Percentiles rank a stretch among this genome's conserved stretches.
Evolutionary conservation across 306 rosid genomes (phyloP).

Genomic region (Prunus campanulata): DNA sequence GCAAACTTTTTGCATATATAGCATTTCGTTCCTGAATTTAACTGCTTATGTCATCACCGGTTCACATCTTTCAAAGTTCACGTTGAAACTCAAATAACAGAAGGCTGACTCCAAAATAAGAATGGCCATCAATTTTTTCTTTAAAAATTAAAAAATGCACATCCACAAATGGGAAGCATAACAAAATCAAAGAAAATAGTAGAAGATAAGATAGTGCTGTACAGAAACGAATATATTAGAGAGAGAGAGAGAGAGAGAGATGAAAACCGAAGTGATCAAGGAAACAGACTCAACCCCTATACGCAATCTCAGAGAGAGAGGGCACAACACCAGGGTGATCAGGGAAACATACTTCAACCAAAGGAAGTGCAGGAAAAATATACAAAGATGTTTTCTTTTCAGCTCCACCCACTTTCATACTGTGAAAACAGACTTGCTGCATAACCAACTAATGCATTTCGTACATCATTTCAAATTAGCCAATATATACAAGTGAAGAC

Average conservation of each 20-base stretch:
- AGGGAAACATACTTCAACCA: not conserved
- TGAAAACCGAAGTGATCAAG: not conserved
- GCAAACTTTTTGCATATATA: not conserved
- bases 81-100: not conserved
- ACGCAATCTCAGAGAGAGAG: not conserved
- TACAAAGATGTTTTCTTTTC: not conserved
- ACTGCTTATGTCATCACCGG: not conserved
- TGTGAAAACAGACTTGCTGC: not conserved
- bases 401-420: not conserved
- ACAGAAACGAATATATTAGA: not conserved
- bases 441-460: conserved; percentile 2
- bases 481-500: conserved; percentile 3
- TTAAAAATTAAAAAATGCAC: not conserved
- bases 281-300: not conserved
- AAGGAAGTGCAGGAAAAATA: not conserved
- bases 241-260: not conserved
- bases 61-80: conserved; percentile 11
- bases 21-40: not conserved
- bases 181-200: not conserved
- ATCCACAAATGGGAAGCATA: not conserved
- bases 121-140: not conserved
- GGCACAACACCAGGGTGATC: not conserved
- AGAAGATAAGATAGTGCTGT: not conserved
- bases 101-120: not conserved
- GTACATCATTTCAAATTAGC: not conserved